phyloP scores from a whole-genome alignment of 139 green algal genomes.

The Micromonas pusilla region DNA sequence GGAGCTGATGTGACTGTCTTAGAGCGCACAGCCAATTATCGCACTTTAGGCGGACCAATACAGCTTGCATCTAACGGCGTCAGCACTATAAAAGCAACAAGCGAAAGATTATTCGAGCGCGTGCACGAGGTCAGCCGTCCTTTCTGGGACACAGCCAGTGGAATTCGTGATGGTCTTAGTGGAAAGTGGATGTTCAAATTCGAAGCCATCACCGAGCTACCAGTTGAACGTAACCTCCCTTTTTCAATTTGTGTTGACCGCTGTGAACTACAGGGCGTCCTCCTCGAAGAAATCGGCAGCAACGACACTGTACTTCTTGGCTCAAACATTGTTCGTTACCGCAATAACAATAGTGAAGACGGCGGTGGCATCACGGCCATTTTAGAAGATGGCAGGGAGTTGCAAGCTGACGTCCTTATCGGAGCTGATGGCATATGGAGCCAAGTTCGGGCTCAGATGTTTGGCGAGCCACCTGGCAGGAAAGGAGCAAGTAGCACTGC shows the following conservation, averaged over 20 bases:
- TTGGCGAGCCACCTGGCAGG: neutral
- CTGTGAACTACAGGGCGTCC: neutral
- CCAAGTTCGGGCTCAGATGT: neutral
- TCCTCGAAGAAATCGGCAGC: neutral
- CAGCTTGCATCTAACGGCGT: slow-evolving; percentile 14
- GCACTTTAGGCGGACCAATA: slow-evolving; percentile 13
- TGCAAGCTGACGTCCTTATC: slow-evolving; percentile 1
- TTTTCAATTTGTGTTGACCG: slow-evolving; percentile 17
- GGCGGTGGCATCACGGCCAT: neutral
- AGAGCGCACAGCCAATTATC: neutral
- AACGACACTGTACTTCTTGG: neutral
- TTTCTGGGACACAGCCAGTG: slow-evolving; percentile 14
- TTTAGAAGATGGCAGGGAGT: neutral
- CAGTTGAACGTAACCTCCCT: neutral
- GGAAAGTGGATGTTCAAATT: slow-evolving; percentile 21
- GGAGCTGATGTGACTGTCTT: neutral
- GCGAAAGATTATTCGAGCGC: neutral
- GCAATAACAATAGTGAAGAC: neutral
- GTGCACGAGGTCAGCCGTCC: neutral
- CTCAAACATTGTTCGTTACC: neutral
- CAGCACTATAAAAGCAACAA: neutral
- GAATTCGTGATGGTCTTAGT: slow-evolving; percentile 7
- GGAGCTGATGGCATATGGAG: slow-evolving; percentile 22
- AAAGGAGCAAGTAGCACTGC: neutral
- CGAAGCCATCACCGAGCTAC: slow-evolving; percentile 12